Conservation (phyloP, 225 moss, liverwort and hornwort genomes). For the Asterella californica region DNA sequence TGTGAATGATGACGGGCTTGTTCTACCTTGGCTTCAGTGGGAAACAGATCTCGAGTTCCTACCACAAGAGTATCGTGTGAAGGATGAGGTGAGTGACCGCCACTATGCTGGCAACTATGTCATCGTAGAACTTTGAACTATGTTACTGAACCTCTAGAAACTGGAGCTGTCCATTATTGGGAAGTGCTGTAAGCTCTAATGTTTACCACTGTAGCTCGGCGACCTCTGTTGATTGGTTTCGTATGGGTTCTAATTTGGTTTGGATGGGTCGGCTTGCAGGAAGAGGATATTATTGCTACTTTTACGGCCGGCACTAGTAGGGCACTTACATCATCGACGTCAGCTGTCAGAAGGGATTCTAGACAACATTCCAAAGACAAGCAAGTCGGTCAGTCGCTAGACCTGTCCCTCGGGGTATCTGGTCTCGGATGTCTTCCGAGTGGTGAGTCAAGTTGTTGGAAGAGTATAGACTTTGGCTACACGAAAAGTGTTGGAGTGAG, state of each 20-base stretch:
- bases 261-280: slow-evolving; percentile 12
- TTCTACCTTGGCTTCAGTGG: slow-evolving; percentile 50
- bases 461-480: slow-evolving; percentile 25
- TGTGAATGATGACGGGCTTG: slow-evolving; percentile 37
- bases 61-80: slow-evolving; percentile 12
- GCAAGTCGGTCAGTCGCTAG: slow-evolving; percentile 14
- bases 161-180: background rate
- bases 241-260: background rate
- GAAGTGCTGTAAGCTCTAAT: background rate
- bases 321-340: slow-evolving; percentile 10
- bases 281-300: slow-evolving; percentile 15
- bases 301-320: slow-evolving; percentile 21
- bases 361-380: slow-evolving; percentile 14
- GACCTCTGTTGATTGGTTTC: background rate
- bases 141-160: background rate
- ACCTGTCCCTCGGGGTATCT: slow-evolving; percentile 31
- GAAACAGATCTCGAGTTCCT: slow-evolving; percentile 37
- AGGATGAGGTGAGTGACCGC: slow-evolving; percentile 9
- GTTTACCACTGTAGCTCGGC: background rate
- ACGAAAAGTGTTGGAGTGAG: slow-evolving; percentile 19
- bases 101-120: background rate
- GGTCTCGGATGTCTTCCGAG: slow-evolving; percentile 31
- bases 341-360: slow-evolving; percentile 1
- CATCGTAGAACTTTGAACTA: background rate
- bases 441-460: slow-evolving; percentile 31